Conservation (phyloP, 192 early-diverging fungal genomes). For the Neocallimastix lanati region DNA sequence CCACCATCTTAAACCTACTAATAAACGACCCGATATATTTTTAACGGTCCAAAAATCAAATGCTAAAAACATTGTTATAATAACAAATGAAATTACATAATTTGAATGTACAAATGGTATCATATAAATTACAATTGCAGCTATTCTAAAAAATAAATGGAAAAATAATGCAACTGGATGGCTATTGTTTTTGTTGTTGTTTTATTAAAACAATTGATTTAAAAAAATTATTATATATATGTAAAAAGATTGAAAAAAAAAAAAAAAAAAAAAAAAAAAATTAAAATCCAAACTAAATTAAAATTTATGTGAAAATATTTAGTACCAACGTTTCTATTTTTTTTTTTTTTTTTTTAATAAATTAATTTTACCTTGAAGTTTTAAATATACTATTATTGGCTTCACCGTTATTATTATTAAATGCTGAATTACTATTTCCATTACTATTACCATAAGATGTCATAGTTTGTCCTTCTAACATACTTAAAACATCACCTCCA, state of each 20-base stretch:
- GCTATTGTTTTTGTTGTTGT: too few species aligned
- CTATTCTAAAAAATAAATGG: conserved; percentile 67
- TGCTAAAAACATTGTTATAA: conserved; percentile 74
- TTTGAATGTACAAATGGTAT: conserved; percentile 63
- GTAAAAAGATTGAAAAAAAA: too few species aligned
- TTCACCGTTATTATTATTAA: background rate
- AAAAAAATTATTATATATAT: too few species aligned
- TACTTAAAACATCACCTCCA: background rate
- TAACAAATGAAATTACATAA: conserved; percentile 79
- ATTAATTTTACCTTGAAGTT: background rate
- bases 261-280: too few species aligned
- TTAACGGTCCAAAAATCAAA: conserved; percentile 99
- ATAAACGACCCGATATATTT: conserved; percentile 85
- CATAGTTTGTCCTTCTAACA: background rate
- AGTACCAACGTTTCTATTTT: too few species aligned
- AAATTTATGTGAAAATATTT: too few species aligned
- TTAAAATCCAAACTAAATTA: too few species aligned
- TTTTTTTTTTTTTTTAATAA: too few species aligned
- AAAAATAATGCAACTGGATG: conserved; percentile 85
- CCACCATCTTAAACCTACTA: conserved; percentile 99
- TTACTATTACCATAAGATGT: background rate
- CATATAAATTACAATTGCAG: conserved; percentile 69
- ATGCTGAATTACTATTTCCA: background rate
- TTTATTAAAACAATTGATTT: too few species aligned
- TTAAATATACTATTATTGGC: background rate